Evolutionary conservation across 192 early-diverging fungal genomes (phyloP).

Genomic region (Rhizophagus sp.): DNA sequence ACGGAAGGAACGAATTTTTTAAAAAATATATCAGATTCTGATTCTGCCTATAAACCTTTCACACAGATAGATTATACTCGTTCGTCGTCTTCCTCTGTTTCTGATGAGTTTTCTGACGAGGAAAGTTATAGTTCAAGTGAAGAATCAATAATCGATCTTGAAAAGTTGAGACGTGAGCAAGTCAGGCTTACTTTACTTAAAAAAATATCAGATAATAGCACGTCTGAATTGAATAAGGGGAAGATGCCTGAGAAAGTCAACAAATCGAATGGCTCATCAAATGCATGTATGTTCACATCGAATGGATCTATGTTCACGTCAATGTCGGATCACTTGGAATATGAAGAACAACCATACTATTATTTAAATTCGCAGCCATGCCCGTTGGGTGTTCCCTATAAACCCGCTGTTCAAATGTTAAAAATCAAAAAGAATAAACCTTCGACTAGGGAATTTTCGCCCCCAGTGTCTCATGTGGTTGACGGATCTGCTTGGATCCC

Average conservation of each 20-base stretch:
- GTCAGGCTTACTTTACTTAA: background rate
- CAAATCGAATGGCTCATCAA: background rate
- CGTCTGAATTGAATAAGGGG: background rate
- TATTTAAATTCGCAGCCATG: background rate
- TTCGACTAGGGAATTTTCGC: slow-evolving; percentile 7
- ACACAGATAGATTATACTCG: background rate
- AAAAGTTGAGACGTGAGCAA: background rate
- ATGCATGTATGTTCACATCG: background rate
- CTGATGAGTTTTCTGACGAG: background rate
- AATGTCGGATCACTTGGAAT: background rate
- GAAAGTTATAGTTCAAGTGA: background rate
- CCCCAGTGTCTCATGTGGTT: background rate
- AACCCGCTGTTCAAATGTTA: background rate
- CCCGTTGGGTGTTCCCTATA: background rate
- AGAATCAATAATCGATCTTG: background rate
- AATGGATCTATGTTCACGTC: background rate
- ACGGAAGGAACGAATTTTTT: background rate
- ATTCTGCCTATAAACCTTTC: background rate
- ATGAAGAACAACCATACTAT: background rate
- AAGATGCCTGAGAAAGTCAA: background rate
- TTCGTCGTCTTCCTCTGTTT: background rate
- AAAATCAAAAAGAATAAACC: slow-evolving; percentile 10
- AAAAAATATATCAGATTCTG: background rate
- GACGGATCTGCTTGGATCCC: slow-evolving; percentile 27
- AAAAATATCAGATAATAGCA: background rate